Base-by-base conservation (phyloP, 2,329 filamentous ascomycete species). In the Parasarocladium wereldwijsianum region DNA sequence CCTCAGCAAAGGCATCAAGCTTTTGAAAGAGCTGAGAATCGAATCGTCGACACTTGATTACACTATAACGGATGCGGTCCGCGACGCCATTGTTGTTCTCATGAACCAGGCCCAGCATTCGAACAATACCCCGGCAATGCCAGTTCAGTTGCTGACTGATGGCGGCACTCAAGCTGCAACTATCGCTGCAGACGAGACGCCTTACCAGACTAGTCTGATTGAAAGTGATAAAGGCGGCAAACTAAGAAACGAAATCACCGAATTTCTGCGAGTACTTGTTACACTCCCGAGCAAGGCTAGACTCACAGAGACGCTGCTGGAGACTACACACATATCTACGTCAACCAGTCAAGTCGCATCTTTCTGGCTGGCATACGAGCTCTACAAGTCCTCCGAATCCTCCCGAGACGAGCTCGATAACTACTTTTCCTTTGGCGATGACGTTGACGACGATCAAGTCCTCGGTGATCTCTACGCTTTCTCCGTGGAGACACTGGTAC, bases 281-380 rank as follows among this genome's bases (percentile, higher is more conserved):
- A 55, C 64, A 2, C 59, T 77, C 17, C 57, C 76, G 4, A 61
- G 68, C 27, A 67, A 73, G 34, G 54, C 76, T 6, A 63, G 53
- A 9, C 60, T 92, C 27, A 71, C 73, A 8, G 28, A 30, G 5
- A 20, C 20, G 20, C 20, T 93, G 51, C 55, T 86, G 16, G 66
- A 72, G 26, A 66, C 68, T 32, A 53, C 77, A 4, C 66, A 70
- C 31, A 61, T 69, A 17, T 66, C 68, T 3, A 57, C 63, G 4
- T 68, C 70, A 1, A 58, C 70, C 12, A 58, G 61, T 20, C 69
- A 75, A 38, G 51, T 87, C 16, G 72, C 83, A 9, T 71, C 76
- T 3, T 80, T 83, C 41, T 94, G 86, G 86, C 58, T 93, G 3
- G 69, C 79, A 0, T 70, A 86, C 33, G 71, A 80, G 40, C 63